Evolutionary conservation across 2,329 filamentous ascomycete species (phyloP).

Genomic region (Diaporthe sp.): DNA sequence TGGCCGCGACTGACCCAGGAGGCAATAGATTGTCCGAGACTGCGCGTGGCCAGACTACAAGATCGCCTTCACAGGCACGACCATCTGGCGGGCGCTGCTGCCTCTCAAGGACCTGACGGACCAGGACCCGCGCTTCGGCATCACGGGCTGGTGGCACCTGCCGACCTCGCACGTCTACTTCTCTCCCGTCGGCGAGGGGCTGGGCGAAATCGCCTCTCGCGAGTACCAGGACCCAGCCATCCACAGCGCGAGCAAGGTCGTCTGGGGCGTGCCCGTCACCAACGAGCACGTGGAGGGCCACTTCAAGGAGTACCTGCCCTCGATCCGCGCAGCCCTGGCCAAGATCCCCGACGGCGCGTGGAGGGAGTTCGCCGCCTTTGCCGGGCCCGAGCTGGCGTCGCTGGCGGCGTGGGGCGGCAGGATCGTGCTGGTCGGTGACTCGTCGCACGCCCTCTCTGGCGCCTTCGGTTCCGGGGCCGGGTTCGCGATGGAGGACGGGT

Average conservation of each 20-base stretch:
- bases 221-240: constrained; percentile 51
- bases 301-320: constrained; percentile 48
- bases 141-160: constrained; percentile 60
- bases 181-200: constrained; percentile 55
- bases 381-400: constrained; percentile 48
- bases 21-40: constrained; percentile 34
- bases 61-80: constrained; percentile 56
- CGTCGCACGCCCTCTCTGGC: constrained; percentile 67
- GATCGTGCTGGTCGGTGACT: constrained; percentile 67
- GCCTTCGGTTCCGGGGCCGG: constrained; percentile 57
- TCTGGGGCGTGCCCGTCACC: constrained; percentile 54
- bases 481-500: constrained; percentile 54
- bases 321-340: constrained; percentile 24
- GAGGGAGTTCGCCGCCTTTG: constrained; percentile 49
- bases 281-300: constrained; percentile 54
- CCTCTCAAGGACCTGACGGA: constrained; percentile 53
- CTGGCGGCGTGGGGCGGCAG: constrained; percentile 51
- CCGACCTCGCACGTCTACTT: constrained; percentile 58
- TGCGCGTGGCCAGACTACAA: constrained; percentile 43
- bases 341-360: constrained; percentile 35
- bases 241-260: constrained; percentile 50
- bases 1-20: constrained; percentile 15
- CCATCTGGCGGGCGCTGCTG: constrained; percentile 61
- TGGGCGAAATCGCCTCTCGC: constrained; percentile 56
- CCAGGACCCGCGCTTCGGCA: constrained; percentile 46